Evolutionary conservation across 257 asterid genomes (phyloP).

Genomic region (Lantana camara): DNA sequence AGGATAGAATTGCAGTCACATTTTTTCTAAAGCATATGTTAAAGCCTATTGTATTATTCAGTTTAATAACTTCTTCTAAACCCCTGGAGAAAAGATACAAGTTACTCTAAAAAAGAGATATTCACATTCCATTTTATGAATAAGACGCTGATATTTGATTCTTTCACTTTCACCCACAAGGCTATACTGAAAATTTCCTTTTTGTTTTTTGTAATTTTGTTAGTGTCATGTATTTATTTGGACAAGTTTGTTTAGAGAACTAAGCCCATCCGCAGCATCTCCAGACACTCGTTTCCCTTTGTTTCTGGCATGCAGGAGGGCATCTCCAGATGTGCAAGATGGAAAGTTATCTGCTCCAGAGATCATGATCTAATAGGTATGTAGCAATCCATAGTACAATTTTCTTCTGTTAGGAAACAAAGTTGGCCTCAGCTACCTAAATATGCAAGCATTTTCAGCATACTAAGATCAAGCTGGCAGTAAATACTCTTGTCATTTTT

Average conservation of each 20-base stretch:
- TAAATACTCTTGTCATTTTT: constrained; percentile 1
- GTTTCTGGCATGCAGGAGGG: constrained; percentile 40
- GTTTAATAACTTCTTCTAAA: background rate
- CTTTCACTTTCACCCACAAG: background rate
- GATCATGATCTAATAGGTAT: constrained; percentile 50
- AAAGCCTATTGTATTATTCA: too few species aligned
- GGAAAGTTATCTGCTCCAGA: constrained; percentile 40
- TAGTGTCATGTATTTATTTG: too few species aligned
- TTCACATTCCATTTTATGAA: background rate
- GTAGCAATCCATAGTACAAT: constrained; percentile 12
- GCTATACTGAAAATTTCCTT: background rate
- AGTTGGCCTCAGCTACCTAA: constrained; percentile 17
- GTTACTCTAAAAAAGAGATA: background rate
- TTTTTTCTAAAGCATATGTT: too few species aligned
- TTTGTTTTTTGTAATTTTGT: background rate
- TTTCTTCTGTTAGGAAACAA: constrained; percentile 12
- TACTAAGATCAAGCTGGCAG: constrained; percentile 24
- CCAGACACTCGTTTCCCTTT: background rate
- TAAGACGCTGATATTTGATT: background rate
- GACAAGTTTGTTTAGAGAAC: too few species aligned
- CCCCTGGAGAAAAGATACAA: background rate
- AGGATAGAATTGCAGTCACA: too few species aligned
- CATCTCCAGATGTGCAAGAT: constrained; percentile 39
- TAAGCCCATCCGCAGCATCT: too few species aligned
- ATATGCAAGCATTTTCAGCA: constrained; percentile 10